Evolutionary conservation across 2,329 filamentous ascomycete species (phyloP), one percentile per base, ranked within the genome.

Genomic region (Fusarium transvaalense): DNA sequence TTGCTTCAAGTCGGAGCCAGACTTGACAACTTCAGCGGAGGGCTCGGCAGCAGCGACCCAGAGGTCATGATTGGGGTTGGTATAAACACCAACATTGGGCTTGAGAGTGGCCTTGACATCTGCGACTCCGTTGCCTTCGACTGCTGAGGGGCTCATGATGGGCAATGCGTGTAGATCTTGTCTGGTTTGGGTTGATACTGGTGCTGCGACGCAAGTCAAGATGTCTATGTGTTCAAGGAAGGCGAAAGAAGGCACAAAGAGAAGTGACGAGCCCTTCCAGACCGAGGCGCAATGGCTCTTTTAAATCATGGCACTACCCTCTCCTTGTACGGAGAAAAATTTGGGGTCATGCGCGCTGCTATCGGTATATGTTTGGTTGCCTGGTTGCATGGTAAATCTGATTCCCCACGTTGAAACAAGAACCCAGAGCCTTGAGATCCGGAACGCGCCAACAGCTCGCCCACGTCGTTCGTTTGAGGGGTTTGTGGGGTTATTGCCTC

Each of bases 81-180:
- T 98, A 85, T 92, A 98, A 71, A 98, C 94, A 73, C 94, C 95
- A 77, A 98, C 97, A 82, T 98, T 98, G 60, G 92, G 83, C 86
- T 97, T 96, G 62, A 79, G 65, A 15, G 72, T 68, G 29, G 71
- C 65, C 67, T 74, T 76, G 57, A 62, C 54, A 27, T 72, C 75
- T 27, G 56, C 71, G 32, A 65, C 60, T 29, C 71, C 68, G 56
- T 74, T 62, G 54, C 64, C 55, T 38, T 79, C 76, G 60, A 76
- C 71, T 60, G 75, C 77, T 46, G 77, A 78, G 60, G 79, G 79
- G 57, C 76, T 77, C 79, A 80, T 80, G 55, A 52, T 74, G 61
- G 46, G 58, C 25, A 48, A 52, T 54, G 42, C 51, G 54, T 62
- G 25, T 21, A 53, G 56, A 61, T 55, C 27, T 71, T 45, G 53